A percentile compares a stretch with the other conserved stretches of the same genome.
Evolutionary conservation across 2,329 filamentous ascomycete species (phyloP).

Genomic region (Epichloe elymi): DNA sequence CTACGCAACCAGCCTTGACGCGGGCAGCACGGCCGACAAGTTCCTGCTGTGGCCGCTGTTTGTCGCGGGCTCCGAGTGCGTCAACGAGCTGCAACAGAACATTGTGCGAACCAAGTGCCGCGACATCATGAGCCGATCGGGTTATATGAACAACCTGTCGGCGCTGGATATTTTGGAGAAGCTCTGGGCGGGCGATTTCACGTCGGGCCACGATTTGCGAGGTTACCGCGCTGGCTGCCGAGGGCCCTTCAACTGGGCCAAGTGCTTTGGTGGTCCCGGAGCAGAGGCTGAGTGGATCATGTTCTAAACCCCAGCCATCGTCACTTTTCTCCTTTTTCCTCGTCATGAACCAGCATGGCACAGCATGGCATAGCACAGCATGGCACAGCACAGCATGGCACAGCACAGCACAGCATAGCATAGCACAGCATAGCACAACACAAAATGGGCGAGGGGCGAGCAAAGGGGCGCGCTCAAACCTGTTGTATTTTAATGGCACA

Average conservation of each 20-base stretch:
- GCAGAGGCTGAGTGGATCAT: constrained; percentile 54
- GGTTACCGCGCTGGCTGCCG: constrained; percentile 24
- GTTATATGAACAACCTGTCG: constrained; percentile 86
- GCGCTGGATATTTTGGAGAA: constrained; percentile 76
- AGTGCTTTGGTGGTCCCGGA: constrained; percentile 41
- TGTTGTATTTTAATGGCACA: background rate
- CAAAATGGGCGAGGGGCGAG: background rate
- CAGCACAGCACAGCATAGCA: background rate
- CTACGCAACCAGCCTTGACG: constrained; percentile 68
- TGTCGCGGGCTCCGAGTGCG: constrained; percentile 78
- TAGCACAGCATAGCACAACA: too few relatives aligned
- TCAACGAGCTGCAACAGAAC: constrained; percentile 64
- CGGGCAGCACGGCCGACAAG: constrained; percentile 62
- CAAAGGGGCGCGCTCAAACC: background rate
- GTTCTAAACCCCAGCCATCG: constrained; percentile 28
- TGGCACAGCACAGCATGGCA: too few relatives aligned
- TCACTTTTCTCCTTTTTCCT: background rate
- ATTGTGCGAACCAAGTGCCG: constrained; percentile 69
- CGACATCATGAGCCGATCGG: constrained; percentile 77
- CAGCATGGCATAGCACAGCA: too few relatives aligned
- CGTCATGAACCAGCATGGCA: background rate
- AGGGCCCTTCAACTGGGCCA: constrained; percentile 45
- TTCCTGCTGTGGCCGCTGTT: constrained; percentile 92
- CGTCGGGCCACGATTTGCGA: constrained; percentile 21
- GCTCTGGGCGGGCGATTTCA: constrained; percentile 54